Conservation (phyloP, 495 filamentous ascomycete species). For the Glarea lozoyensis region DNA sequence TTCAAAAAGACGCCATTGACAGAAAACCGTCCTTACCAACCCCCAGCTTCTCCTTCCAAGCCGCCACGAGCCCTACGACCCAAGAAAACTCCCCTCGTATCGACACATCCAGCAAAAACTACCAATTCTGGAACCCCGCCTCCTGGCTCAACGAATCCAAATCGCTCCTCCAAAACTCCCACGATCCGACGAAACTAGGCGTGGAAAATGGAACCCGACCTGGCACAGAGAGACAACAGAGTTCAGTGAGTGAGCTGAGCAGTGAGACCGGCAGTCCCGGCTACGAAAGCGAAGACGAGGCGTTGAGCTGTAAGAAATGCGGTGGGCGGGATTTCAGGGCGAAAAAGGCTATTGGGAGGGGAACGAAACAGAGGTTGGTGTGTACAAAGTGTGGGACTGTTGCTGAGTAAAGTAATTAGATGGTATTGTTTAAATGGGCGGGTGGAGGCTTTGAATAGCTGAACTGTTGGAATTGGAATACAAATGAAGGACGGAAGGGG, state of each 20-base stretch:
- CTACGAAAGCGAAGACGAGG: slow-evolving; percentile 15
- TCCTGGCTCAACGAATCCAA: slow-evolving; percentile 8
- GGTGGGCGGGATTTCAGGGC: slow-evolving; percentile 21
- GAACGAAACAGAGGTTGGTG: slow-evolving; percentile 15
- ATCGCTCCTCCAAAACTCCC: neutral
- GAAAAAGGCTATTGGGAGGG: slow-evolving; percentile 14
- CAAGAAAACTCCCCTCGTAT: slow-evolving; percentile 12
- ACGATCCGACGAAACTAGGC: slow-evolving; percentile 12
- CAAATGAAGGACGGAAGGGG: too few species aligned
- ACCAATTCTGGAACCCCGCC: slow-evolving; percentile 22
- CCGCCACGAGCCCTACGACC: too few species aligned
- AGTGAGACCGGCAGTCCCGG: slow-evolving; percentile 11
- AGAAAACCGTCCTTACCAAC: slow-evolving; percentile 21
- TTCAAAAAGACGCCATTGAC: slow-evolving; percentile 5
- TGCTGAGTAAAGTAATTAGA: slow-evolving; percentile 7
- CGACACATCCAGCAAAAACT: slow-evolving; percentile 12
- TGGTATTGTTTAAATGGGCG: too few species aligned
- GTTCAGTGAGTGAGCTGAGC: slow-evolving; percentile 15
- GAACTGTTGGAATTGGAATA: too few species aligned
- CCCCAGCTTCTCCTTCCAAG: slow-evolving; percentile 20
- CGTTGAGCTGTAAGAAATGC: slow-evolving; percentile 17
- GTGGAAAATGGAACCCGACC: slow-evolving; percentile 3
- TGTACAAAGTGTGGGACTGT: slow-evolving; percentile 19
- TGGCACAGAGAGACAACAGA: neutral
- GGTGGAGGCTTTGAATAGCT: too few species aligned